phyloP scores from a whole-genome alignment of 108 stramenopile genomes.

The Skeletonema potamos region DNA sequence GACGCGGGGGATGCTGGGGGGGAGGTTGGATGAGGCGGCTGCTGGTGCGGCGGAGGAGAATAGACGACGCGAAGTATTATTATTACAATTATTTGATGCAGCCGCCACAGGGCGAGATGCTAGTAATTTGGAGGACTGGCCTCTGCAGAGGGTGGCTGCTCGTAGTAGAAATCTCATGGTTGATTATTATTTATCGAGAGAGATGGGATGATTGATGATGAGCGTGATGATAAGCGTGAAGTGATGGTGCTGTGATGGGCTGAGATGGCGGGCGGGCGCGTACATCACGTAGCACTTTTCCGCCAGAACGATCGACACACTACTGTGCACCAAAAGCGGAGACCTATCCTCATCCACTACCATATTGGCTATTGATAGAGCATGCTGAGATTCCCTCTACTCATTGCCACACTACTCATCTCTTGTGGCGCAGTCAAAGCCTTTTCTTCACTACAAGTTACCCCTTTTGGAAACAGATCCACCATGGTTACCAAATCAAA shows the following conservation, averaged over 20 bases:
- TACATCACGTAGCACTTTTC: no score
- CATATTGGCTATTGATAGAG: no score
- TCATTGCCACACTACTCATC: not conserved
- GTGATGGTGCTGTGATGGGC: no score
- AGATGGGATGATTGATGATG: no score
- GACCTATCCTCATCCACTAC: no score
- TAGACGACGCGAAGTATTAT: not conserved
- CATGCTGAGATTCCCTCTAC: not conserved
- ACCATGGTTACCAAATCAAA: not conserved
- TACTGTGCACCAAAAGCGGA: no score
- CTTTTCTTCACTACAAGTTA: not conserved
- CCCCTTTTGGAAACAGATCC: not conserved
- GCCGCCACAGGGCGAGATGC: not conserved
- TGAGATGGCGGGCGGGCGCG: no score
- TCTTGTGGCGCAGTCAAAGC: not conserved
- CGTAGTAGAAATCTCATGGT: not conserved
- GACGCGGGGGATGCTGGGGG: conserved; percentile 66
- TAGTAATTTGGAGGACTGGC: conserved; percentile 1
- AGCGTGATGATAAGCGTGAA: no score
- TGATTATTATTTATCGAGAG: not conserved
- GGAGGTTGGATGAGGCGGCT: conserved; percentile 25
- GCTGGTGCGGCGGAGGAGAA: conserved; percentile 10
- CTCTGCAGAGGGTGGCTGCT: not conserved
- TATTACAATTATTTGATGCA: not conserved
- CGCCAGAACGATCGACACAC: no score